Base-by-base conservation (phyloP, 2,329 filamentous ascomycete species). In the Pseudogymnoascus sp. region DNA sequence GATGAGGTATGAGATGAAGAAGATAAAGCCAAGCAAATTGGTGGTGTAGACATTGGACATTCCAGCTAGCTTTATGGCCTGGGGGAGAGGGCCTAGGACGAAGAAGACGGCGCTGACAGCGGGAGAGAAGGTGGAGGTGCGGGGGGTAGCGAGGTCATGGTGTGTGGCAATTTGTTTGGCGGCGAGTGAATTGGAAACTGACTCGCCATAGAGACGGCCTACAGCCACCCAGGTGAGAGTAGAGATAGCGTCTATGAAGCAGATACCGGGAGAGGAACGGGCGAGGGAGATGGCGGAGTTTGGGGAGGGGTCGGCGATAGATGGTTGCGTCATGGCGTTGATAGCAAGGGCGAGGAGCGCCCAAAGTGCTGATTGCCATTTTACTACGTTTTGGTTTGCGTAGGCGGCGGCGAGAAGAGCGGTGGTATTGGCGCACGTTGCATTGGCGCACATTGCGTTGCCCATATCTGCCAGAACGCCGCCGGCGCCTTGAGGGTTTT, bases 301-400 rank as follows among this genome's bases (percentile, higher is more conserved):
- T 21, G 65, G 35, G 8, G 63, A 15, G 3, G 64, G 61, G 29
- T 42, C 59, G 1, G 67, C 40, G 48, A 39, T 62, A 4, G 63
- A 62, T 1, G 66, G 64, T 40, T 67, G 64, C 12, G 65, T 61
- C 64, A 69, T 69, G 29, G 65, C 61, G 39, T 66, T 68, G 8
- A 67, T 58, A 8, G 63, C 65, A 3, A 69, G 59, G 13, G 61
- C 60, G 1, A 66, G 10, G 0, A 69, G 52, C 2, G 61, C 36
- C 66, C 65, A 69, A 37, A 66, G 65, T 18, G 63, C 58, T 2
- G 62, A 63, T 48, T 68, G 64, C 67, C 66, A 68, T 33, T 1
- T 6, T 8, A 45, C 40, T 27, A 27, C 27, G 40, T 4, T 45
- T 13, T 8, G 5, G 8, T 45, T 6, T 5, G 2, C 12, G 6